A percentile compares a stretch with the other conserved stretches of the same genome.
Evolutionary conservation across 2,329 filamentous ascomycete species (phyloP).

Genomic region (Lomentospora prolificans): DNA sequence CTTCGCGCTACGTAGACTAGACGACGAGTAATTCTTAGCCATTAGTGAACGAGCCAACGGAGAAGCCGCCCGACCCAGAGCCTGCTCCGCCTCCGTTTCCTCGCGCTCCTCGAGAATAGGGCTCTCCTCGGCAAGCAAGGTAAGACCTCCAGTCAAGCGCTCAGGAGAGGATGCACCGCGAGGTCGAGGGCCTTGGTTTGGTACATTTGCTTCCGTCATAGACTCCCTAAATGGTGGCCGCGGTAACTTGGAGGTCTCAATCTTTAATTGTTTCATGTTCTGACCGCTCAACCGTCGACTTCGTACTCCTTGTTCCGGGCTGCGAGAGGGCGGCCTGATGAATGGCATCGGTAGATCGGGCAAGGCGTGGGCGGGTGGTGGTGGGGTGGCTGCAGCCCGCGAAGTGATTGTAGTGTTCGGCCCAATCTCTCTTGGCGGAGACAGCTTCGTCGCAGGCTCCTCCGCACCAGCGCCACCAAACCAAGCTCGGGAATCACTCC

Average conservation of each 20-base stretch:
- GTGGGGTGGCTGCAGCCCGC: conserved; percentile 21
- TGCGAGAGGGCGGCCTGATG: conserved; percentile 12
- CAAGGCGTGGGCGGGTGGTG: conserved; percentile 38
- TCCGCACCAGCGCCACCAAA: neutral
- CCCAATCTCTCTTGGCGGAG: neutral
- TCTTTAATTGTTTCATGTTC: conserved; percentile 74
- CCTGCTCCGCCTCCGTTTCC: conserved; percentile 18
- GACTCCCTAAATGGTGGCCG: neutral
- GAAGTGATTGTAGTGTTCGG: neutral
- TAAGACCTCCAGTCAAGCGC: neutral
- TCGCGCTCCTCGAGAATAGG: neutral
- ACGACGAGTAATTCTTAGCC: conserved; percentile 61
- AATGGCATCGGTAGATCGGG: conserved; percentile 30
- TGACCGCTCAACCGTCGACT: conserved; percentile 72
- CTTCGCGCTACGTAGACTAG: conserved; percentile 61
- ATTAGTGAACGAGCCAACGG: conserved; percentile 42
- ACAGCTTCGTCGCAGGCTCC: conserved; percentile 15
- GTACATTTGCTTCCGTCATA: neutral
- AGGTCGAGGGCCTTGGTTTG: neutral
- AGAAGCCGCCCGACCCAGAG: conserved; percentile 37
- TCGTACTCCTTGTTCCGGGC: conserved; percentile 47
- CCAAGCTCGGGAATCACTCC: neutral
- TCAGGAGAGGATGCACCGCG: neutral
- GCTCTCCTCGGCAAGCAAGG: neutral
- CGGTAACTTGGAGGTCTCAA: conserved; percentile 51